These are phyloP conservation scores for Thermochaetoides thermophila DNA, from an alignment of 495 filamentous ascomycete species.

Conservation along the genomic window DNA sequence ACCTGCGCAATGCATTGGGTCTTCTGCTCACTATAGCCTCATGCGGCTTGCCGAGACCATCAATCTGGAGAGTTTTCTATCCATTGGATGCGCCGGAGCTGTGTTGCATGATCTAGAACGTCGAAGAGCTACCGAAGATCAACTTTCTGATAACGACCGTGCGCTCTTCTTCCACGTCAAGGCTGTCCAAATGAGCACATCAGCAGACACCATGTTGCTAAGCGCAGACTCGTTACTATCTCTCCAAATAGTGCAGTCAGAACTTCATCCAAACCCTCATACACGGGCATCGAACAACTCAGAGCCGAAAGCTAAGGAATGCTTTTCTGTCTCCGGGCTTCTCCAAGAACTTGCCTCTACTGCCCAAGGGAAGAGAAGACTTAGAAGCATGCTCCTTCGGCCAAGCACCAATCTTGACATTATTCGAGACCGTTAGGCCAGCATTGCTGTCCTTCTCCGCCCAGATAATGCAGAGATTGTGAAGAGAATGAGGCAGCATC, in stretches of 20 bases:
- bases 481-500: constrained; percentile 41
- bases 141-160: constrained; percentile 38
- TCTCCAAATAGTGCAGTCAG: constrained; percentile 73
- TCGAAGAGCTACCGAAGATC: constrained; percentile 44
- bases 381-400: constrained; percentile 74
- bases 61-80: constrained; percentile 55
- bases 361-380: constrained; percentile 59
- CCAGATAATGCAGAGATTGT: constrained; percentile 50
- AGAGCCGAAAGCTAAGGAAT: constrained; percentile 64
- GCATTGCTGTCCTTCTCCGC: constrained; percentile 51
- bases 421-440: constrained; percentile 61
- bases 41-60: constrained; percentile 59
- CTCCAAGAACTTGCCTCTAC: constrained; percentile 67
- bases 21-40: constrained; percentile 45
- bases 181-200: constrained; percentile 60
- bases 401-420: constrained; percentile 53
- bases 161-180: constrained; percentile 41
- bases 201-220: constrained; percentile 71
- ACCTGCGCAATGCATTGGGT: constrained; percentile 31
- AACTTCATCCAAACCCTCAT: constrained; percentile 72
- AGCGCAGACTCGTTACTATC: constrained; percentile 66
- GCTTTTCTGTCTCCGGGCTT: constrained; percentile 75
- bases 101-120: constrained; percentile 67
- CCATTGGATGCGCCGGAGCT: constrained; percentile 68
- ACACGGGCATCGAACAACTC: constrained; percentile 60